phyloP scores from a whole-genome alignment of 148 eudicot genomes.

The Nyssa sinensis region DNA sequence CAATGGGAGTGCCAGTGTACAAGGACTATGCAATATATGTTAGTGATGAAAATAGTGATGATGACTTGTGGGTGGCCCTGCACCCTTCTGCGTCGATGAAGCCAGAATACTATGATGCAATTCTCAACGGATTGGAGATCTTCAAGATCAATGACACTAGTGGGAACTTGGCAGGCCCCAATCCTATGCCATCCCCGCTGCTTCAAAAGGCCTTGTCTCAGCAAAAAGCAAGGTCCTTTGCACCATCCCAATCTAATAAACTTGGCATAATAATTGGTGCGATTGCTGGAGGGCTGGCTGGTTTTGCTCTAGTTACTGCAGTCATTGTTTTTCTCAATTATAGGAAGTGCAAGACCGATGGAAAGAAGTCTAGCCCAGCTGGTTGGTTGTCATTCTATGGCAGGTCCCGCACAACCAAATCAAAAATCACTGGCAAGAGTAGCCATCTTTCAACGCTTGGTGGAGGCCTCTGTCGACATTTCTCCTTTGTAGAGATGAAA shows the following conservation, averaged over 20 bases:
- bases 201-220: constrained; percentile 4
- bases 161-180: constrained; percentile 36
- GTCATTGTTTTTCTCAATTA: background rate
- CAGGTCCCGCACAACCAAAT: constrained; percentile 18
- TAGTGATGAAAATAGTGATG: constrained; percentile 4
- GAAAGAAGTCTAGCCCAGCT: background rate
- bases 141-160: constrained; percentile 30
- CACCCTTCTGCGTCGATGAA: constrained; percentile 18
- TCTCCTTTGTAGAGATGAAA: constrained; percentile 31
- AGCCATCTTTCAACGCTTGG: constrained; percentile 16
- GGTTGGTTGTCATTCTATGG: constrained; percentile 35
- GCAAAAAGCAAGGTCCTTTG: background rate
- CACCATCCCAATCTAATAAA: background rate
- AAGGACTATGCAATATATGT: constrained; percentile 44
- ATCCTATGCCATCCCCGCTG: constrained; percentile 19
- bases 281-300: constrained; percentile 14
- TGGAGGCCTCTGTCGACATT: constrained; percentile 32
- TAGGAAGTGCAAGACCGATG: background rate
- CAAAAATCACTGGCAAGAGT: constrained; percentile 11
- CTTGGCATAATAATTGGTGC: constrained; percentile 15
- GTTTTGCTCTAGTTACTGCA: constrained; percentile 13
- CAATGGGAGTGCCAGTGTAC: constrained; percentile 39
- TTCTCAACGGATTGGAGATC: constrained; percentile 40
- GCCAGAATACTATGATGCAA: constrained; percentile 24
- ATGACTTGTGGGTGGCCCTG: constrained; percentile 34